Evolutionary conservation across 2,329 filamentous ascomycete genomes (phyloP), one percentile per base, ranked within the genome.

Genomic region (Colletotrichum abscissum): DNA sequence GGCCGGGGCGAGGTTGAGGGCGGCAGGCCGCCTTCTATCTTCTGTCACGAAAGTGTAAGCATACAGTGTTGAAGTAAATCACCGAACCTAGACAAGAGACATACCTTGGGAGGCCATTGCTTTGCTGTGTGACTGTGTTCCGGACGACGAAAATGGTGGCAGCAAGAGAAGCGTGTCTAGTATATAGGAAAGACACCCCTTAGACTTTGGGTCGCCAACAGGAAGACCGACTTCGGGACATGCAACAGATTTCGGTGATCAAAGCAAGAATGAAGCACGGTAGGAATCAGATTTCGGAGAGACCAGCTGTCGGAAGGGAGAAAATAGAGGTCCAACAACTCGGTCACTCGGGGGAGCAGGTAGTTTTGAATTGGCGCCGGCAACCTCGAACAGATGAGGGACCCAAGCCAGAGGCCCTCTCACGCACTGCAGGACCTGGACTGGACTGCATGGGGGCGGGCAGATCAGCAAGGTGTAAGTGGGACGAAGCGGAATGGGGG

Each of bases 1-100:
- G 69, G 83, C 81, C 30, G 88, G 85, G 33, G 85, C 82, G 70
- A 91, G 82, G 76, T 89, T 88, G 63, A 91, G 83, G 70, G 88
- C 89, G 81, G 84, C 79, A 76, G 89, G 89, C 80, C 89, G 86
- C 86, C 82, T 89, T 82, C 84, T 90, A 74, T 90, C 88, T 77
- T 89, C 87, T 81, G 79, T 75, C 63, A 80, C 1, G 78, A 59
- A 78, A 77, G 16, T 79, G 81, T 81, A 77, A 78, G 76, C 56
- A 42, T 12, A 8, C 4, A 35, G 58, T 73, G 69, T 68, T 63
- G 63, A 55, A 62, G 60, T 22, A 56, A 73, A 78, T 81, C 75
- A 22, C 5, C 6, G 5, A 3, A 14, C 11, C 81, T 78, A 77
- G 72, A 69, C 55, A 58, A 74, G 77, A 76, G 38, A 80, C 79